Percentiles rank a stretch among this genome's conserved stretches.
phyloP scores from a whole-genome alignment of 2,329 filamentous ascomycete species.

The Fusarium coffeatum region DNA sequence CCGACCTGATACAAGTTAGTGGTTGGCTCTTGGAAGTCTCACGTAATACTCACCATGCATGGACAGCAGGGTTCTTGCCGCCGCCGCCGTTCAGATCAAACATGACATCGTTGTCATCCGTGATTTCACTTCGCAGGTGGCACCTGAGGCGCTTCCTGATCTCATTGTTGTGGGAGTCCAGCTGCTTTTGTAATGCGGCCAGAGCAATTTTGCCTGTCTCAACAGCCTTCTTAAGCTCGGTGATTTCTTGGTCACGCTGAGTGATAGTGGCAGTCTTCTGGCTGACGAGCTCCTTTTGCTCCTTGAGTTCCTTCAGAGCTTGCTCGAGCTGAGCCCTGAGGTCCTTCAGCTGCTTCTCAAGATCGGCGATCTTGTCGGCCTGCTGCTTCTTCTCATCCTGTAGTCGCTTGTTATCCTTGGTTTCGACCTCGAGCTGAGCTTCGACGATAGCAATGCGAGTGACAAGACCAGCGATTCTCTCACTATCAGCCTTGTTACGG shows the following conservation, averaged over 20 bases:
- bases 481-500: background rate
- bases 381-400: background rate
- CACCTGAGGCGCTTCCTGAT: background rate
- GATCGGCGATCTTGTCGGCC: background rate
- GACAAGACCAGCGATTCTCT: background rate
- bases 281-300: background rate
- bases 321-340: background rate
- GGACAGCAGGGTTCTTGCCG: background rate
- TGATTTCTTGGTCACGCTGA: background rate
- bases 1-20: background rate
- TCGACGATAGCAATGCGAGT: background rate
- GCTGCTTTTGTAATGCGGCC: background rate
- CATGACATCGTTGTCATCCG: background rate
- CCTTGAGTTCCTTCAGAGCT: background rate
- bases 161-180: background rate
- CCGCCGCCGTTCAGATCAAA: constrained; percentile 1
- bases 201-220: background rate
- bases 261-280: background rate
- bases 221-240: background rate
- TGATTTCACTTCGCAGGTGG: background rate
- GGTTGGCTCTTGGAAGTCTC: accelerated
- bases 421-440: background rate
- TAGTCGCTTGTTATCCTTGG: background rate
- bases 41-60: background rate
- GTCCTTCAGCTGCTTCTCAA: background rate